Base-by-base conservation (phyloP, 106 monocot species). In the Dendrobium huoshanense region DNA sequence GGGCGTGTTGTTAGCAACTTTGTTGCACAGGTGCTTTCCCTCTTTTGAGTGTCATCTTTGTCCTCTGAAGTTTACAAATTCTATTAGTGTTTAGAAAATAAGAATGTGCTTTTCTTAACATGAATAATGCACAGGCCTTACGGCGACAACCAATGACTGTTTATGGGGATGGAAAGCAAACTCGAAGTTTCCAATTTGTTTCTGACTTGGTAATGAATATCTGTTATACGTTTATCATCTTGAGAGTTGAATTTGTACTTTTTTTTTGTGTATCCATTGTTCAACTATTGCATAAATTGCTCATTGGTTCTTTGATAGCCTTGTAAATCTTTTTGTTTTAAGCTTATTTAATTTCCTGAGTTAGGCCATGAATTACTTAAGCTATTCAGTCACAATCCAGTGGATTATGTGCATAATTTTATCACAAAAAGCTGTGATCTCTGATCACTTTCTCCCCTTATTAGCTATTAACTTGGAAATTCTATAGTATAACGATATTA, bases 1-100 rank as follows among this genome's bases (percentile, higher is more conserved):
- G 93, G 91, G 15, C 89, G 95, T 79, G 95, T 95, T 64, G 95
- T 92, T 42, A 95, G 95, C 90, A 95, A 92, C 78, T 95, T 95
- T 65, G 92, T 95, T 58, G 92, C 92, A 27, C 92, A 95, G 90
- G 93, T 94, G 81, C 42, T 77, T 61, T 51, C 25, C 2, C 22
- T 48, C 48, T 22, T 18, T 27, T 55, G 19, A 64, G 7, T 33
- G 54, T 49, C 61, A 5, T 78, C 13, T 6, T 29, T 27, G 29
- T 10, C 72, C 37, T 27, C 13, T 67, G 55, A 77, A 79, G 72
- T 7, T 80, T 44, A 13, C 16, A 68, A 80, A 49, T 10, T 27
- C 37, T 70, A 9, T 65, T 41, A 73, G 41, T 73, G 41, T 18
- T 41, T 73, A 16, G 20, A 73, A 37, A 73, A 31, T 70, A 10